Conservation (phyloP, 2,329 filamentous ascomycete genomes). For the Diplodia mutila region DNA sequence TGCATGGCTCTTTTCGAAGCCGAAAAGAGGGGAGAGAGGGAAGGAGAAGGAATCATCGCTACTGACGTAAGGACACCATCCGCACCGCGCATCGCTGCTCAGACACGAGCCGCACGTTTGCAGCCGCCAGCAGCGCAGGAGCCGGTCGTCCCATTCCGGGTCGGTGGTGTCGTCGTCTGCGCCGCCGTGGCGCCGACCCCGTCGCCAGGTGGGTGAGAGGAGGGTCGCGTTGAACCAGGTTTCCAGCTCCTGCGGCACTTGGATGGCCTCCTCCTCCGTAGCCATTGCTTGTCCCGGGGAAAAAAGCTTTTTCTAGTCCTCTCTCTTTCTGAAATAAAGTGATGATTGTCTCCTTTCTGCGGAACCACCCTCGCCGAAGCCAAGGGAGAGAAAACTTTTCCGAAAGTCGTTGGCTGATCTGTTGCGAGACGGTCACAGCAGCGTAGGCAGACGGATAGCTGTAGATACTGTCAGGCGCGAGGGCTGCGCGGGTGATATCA, state of each 20-base stretch:
- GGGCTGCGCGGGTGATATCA: neutral
- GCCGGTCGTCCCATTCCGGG: conserved; percentile 26
- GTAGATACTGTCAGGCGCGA: neutral
- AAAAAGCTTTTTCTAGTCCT: neutral
- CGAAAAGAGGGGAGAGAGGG: neutral
- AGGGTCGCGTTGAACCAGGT: neutral
- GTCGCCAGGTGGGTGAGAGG: neutral
- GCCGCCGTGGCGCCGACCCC: neutral
- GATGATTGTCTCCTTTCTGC: neutral
- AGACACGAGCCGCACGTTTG: conserved; percentile 39
- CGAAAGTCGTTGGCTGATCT: neutral
- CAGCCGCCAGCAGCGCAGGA: conserved; percentile 36
- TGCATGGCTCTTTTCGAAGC: neutral
- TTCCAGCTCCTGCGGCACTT: neutral
- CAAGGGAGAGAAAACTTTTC: neutral
- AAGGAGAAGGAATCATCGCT: neutral
- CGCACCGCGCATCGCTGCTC: conserved; percentile 37
- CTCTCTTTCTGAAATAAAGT: neutral
- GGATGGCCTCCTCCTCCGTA: neutral
- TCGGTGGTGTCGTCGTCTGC: neutral
- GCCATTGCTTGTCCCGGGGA: neutral
- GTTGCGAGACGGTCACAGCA: neutral
- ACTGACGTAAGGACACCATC: conserved; percentile 51
- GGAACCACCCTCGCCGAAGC: neutral
- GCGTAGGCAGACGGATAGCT: neutral